Conservation (phyloP, 1,284 basidiomycete genomes). For the Puccinia coronata region DNA sequence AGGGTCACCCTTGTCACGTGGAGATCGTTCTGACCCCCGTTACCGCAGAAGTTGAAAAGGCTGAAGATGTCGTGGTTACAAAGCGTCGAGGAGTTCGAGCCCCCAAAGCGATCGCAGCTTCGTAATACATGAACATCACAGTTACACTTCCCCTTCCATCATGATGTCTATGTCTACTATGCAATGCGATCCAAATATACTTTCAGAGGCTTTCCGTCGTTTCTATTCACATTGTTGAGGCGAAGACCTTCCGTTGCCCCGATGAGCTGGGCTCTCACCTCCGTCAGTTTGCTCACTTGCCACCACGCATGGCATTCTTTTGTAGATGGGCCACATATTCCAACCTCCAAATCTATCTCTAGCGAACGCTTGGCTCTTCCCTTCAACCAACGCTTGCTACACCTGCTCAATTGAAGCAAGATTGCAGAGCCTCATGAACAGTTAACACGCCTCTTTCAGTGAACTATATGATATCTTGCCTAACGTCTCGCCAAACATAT, state of each 20-base stretch:
- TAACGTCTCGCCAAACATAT: too few relatives aligned
- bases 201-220: background rate
- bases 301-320: background rate
- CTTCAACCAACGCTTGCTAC: too few relatives aligned
- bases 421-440: too few relatives aligned
- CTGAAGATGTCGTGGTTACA: slow-evolving; percentile 40
- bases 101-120: slow-evolving; percentile 44
- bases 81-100: slow-evolving; percentile 28
- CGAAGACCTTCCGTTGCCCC: background rate
- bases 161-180: slow-evolving; percentile 37
- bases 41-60: slow-evolving; percentile 49
- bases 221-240: background rate
- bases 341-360: too few relatives aligned
- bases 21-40: slow-evolving; percentile 63
- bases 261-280: background rate
- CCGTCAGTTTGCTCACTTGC: background rate
- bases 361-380: too few relatives aligned
- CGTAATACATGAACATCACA: slow-evolving; percentile 25
- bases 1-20: slow-evolving; percentile 90
- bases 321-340: too few relatives aligned
- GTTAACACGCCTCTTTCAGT: too few relatives aligned
- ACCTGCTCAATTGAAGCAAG: too few relatives aligned
- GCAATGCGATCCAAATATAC: slow-evolving; percentile 32
- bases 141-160: background rate
- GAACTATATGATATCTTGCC: too few relatives aligned